Percentiles rank a stretch among this genome's conserved stretches.
Conservation (phyloP, 495 filamentous ascomycete genomes). For the Staphylotrichum tortipilum region DNA sequence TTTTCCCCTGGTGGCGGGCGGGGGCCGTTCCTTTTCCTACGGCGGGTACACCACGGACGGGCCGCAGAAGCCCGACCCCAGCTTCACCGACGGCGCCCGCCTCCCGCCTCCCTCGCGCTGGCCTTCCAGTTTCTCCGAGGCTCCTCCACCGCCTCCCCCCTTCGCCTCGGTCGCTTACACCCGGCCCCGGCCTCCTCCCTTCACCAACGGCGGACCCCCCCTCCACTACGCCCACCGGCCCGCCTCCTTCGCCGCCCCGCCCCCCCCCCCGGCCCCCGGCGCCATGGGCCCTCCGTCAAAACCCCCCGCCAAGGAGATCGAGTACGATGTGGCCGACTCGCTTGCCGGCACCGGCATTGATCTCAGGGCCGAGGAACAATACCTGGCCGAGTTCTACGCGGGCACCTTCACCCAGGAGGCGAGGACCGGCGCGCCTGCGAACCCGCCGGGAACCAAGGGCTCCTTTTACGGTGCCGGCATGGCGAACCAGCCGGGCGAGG, state of each 20-base stretch:
- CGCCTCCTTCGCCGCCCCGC: too few species aligned
- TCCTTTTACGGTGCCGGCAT: constrained; percentile 53
- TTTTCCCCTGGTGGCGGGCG: too few species aligned
- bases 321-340: constrained; percentile 63
- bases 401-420: constrained; percentile 27
- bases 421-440: constrained; percentile 40
- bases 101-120: too few species aligned
- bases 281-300: constrained; percentile 78
- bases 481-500: constrained; percentile 46
- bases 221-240: too few species aligned
- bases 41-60: constrained; percentile 30
- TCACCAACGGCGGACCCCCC: too few species aligned
- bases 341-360: constrained; percentile 73
- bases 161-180: too few species aligned
- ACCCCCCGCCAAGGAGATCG: constrained; percentile 60
- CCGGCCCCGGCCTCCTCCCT: too few species aligned
- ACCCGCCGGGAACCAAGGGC: constrained; percentile 36
- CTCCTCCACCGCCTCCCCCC: too few species aligned
- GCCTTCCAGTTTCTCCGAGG: too few species aligned
- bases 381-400: constrained; percentile 50
- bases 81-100: constrained; percentile 18
- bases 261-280: constrained; percentile 23
- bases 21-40: too few species aligned
- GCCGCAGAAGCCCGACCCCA: too few species aligned
- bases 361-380: constrained; percentile 72